Percentiles rank a stretch among this genome's conserved stretches.
Conservation (phyloP, 1,139 yeast species). For the Pneumocystis oryctolagi region DNA sequence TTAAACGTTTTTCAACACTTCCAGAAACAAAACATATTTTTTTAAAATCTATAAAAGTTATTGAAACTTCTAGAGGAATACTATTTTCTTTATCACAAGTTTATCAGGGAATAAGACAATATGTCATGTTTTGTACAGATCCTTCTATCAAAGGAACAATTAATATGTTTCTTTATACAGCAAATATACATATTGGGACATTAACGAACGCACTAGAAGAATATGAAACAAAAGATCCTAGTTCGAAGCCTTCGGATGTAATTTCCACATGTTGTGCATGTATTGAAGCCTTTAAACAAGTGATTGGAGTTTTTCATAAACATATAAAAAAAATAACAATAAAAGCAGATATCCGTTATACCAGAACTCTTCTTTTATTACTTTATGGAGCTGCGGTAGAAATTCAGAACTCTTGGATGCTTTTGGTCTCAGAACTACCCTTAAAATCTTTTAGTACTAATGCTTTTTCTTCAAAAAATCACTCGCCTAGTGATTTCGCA, state of each 20-base stretch:
- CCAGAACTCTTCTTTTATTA: conserved; percentile 58
- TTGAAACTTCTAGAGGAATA: conserved; percentile 26
- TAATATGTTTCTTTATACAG: conserved; percentile 40
- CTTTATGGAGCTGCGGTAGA: conserved; percentile 64
- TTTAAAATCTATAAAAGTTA: conserved; percentile 15
- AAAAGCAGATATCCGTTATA: conserved; percentile 50
- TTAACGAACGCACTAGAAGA: conserved; percentile 45
- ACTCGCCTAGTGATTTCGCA: background rate
- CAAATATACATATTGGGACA: conserved; percentile 44
- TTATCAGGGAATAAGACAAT: conserved; percentile 51
- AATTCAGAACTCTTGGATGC: conserved; percentile 53
- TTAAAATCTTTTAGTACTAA: background rate
- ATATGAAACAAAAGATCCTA: conserved; percentile 17
- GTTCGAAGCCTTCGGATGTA: conserved; percentile 24
- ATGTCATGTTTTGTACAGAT: conserved; percentile 53
- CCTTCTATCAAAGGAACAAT: conserved; percentile 45
- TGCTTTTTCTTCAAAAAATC: background rate
- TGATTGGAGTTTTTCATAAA: conserved; percentile 35
- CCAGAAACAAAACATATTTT: conserved; percentile 33
- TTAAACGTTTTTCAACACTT: conserved; percentile 52
- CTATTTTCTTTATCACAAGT: conserved; percentile 43
- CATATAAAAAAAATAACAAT: conserved; percentile 36
- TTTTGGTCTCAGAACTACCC: conserved; percentile 26
- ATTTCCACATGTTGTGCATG: conserved; percentile 28
- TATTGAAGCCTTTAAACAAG: conserved; percentile 34